phyloP scores from a whole-genome alignment of 2,329 filamentous ascomycete species.

The Apiospora malaysiana region DNA sequence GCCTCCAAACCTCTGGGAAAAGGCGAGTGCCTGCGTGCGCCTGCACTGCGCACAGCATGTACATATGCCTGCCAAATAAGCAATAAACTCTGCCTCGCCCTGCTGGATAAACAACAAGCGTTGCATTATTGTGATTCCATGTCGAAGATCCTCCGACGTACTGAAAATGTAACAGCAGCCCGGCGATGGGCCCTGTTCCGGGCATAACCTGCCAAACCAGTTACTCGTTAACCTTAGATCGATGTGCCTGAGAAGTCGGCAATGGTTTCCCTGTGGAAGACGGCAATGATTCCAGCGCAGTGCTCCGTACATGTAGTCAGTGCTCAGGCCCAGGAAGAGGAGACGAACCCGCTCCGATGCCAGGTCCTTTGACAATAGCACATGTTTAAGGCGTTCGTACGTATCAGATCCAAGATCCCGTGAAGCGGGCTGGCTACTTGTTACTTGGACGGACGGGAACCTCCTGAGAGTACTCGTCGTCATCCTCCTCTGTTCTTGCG shows the following conservation, averaged over 20 bases:
- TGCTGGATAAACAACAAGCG: not conserved
- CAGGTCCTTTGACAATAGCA: not conserved
- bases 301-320: not conserved
- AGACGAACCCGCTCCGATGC: constrained; percentile 1
- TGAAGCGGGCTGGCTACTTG: not conserved
- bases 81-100: not conserved
- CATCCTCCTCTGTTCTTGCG: not conserved
- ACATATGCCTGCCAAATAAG: constrained; percentile 1
- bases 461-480: not conserved
- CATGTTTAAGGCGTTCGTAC: not conserved
- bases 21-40: not conserved
- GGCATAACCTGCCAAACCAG: not conserved
- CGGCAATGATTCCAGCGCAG: constrained; percentile 3
- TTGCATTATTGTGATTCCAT: not conserved
- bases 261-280: not conserved
- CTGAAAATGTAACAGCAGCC: constrained; percentile 7
- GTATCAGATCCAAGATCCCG: not conserved
- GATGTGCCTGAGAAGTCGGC: not conserved
- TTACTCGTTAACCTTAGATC: not conserved
- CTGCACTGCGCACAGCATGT: not conserved
- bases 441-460: not conserved
- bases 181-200: not conserved
- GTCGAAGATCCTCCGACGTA: not conserved
- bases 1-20: not conserved
- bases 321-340: not conserved